A percentile compares a stretch with the other conserved stretches of the same genome.
Evolutionary conservation across 208 protist genomes (phyloP).

Genomic region (Porcisia deanei): DNA sequence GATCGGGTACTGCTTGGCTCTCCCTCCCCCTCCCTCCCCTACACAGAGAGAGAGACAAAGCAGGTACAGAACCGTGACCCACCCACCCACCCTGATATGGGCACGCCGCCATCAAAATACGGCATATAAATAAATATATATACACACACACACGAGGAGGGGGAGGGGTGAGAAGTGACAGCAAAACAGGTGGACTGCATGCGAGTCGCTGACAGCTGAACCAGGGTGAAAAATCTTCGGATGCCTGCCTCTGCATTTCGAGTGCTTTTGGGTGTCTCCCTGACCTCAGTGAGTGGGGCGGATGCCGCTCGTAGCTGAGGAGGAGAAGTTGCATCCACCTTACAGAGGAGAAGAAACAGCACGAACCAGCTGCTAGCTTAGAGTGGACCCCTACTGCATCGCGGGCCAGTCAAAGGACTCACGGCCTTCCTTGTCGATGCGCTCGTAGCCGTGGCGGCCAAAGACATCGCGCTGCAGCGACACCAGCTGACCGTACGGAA

Average conservation of each 20-base stretch:
- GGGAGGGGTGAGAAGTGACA: neutral
- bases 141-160: neutral
- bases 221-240: neutral
- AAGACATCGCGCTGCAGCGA: slow-evolving; percentile 93
- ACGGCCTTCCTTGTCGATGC: slow-evolving; percentile 78
- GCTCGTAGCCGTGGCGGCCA: slow-evolving; percentile 90
- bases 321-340: neutral
- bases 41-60: too few relatives aligned
- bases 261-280: too few relatives aligned
- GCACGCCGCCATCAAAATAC: neutral
- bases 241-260: neutral
- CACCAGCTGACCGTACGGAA: slow-evolving; percentile 88
- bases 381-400: slow-evolving; percentile 57
- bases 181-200: neutral
- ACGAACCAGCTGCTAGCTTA: neutral
- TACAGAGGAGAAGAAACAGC: neutral
- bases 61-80: neutral
- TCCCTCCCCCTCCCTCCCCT: neutral
- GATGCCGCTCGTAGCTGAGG: neutral
- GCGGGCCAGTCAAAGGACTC: slow-evolving; percentile 84
- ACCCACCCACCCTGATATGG: neutral
- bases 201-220: neutral
- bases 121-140: neutral
- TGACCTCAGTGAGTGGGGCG: neutral
- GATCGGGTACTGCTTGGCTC: neutral